Base-by-base conservation (phyloP, 208 protist genomes). In the Borovskyia barvae region DNA sequence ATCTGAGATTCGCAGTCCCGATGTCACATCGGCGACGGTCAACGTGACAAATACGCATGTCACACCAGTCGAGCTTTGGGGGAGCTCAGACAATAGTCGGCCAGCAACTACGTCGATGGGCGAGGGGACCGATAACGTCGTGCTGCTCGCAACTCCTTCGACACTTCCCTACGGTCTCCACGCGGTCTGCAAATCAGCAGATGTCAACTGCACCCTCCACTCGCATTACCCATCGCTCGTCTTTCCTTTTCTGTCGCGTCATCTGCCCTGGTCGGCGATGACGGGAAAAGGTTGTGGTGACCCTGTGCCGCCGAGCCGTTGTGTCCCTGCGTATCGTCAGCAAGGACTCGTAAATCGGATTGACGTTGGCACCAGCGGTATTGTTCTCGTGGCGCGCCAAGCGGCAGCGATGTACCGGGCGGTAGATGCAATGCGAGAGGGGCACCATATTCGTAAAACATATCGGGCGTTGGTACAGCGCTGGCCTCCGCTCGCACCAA, bases 291-390 rank as follows among this genome's bases (percentile, higher is more conserved):
- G 30, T 43, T 26, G 1, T 32, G 22, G 14, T 32, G 28, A 12
- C 12, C 35, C 35, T 3, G 28, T 47, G 25, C 24, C 24, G 22
- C 24, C 8, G 19, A 11, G 28, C 15, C 30, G 30, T 19, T 35
- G 37, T 9, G 56, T 75, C 7, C 81, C 84, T 2, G 62, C 76
- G 12, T 55, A 77, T 32, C 82, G 73, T 41, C 82, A 94, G 59
- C 79, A 88, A 57, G 87, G 83, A 0, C 72, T 94, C 22, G 69
- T 94, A 24, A 94, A 94, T 47, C 87, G 87, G 42, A 85, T 94
- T 39, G 87, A 94, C 47, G 68, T 86, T 0, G 84, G 84, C 19
- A 94, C 84, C 8, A 92, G 84, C 55, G 87, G 87, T 2, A 30
- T 92, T 1, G 75, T 91, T 2, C 72, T 94, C 2, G 73, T 78